Percentiles rank a stretch among this genome's conserved stretches.
These are phyloP conservation scores for Penicillium corylophilum DNA, from an alignment of 2,329 filamentous ascomycete genomes.

Conservation along the genomic window DNA sequence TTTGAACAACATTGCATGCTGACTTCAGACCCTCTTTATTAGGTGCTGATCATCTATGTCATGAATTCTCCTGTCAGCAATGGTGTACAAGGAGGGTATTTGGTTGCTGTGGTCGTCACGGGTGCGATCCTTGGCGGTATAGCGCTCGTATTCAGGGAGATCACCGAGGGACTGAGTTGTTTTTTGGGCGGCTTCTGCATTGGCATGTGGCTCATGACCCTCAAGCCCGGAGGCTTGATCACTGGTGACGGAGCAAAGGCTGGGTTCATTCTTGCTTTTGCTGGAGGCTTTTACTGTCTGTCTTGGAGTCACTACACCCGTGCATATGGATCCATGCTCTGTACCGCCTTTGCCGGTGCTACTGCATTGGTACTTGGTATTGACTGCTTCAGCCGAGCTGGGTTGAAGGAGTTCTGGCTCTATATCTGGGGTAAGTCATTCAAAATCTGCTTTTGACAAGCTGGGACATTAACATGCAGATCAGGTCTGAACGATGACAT, in stretches of 20 bases:
- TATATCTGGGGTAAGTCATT: conserved; percentile 73
- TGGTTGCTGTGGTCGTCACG: conserved; percentile 73
- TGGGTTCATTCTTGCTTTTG: conserved; percentile 74
- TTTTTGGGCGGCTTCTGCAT: conserved; percentile 82
- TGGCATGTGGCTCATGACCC: conserved; percentile 84
- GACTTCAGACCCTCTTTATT: background rate
- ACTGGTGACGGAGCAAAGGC: conserved; percentile 61
- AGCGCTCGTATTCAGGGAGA: conserved; percentile 75
- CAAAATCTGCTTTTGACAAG: background rate
- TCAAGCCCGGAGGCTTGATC: conserved; percentile 75
- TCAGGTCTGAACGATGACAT: conserved; percentile 69
- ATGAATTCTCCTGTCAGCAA: conserved; percentile 75
- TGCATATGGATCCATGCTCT: conserved; percentile 71
- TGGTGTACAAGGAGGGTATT: conserved; percentile 79
- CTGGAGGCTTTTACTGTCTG: conserved; percentile 65
- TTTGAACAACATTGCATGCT: background rate
- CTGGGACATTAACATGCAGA: conserved; percentile 8
- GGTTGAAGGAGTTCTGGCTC: conserved; percentile 92
- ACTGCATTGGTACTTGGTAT: conserved; percentile 79
- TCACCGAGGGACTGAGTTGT: conserved; percentile 82
- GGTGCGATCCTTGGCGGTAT: conserved; percentile 71
- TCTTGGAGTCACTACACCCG: conserved; percentile 79
- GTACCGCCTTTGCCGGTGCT: conserved; percentile 77
- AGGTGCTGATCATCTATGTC: conserved; percentile 79
- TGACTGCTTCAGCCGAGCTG: conserved; percentile 86